Conservation (phyloP, 2,329 filamentous ascomycete species). For the Sporothrix curviconia region DNA sequence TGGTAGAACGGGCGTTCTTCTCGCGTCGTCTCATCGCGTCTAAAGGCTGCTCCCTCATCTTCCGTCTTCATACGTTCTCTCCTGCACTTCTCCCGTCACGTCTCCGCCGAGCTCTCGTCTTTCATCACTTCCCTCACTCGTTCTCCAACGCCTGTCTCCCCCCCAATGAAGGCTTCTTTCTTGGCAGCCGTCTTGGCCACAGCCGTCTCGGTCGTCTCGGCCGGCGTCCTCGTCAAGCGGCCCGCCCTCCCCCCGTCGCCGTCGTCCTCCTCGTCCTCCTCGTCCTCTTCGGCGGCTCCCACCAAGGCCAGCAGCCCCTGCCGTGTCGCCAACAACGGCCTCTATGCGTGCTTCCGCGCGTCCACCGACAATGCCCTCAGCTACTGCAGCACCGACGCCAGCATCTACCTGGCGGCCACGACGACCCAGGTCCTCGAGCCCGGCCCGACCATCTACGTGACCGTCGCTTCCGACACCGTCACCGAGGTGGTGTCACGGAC, state of each 20-base stretch:
- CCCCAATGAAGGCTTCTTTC: background rate
- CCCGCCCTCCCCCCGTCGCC: background rate
- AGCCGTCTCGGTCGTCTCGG: background rate
- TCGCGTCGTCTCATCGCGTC: background rate
- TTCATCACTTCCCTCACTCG: background rate
- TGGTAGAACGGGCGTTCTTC: too few relatives aligned
- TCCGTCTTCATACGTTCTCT: background rate
- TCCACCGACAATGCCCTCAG: background rate
- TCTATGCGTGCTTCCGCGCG: background rate
- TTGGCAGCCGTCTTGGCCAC: background rate
- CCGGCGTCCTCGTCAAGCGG: constrained; percentile 1
- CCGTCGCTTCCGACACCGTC: too few relatives aligned
- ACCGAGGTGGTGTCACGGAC: background rate
- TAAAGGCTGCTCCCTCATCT: background rate
- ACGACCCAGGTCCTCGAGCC: background rate
- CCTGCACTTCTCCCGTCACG: background rate
- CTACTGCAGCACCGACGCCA: constrained; percentile 4
- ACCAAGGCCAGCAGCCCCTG: background rate
- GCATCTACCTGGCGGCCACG: background rate
- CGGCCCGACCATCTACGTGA: background rate
- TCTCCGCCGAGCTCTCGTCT: too few relatives aligned
- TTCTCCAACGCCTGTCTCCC: background rate
- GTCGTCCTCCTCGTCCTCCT: background rate
- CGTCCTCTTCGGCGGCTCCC: background rate
- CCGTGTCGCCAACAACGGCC: background rate